phyloP scores from a whole-genome alignment of 768 basidiomycete species.

The Gloeostereum incarnatum region DNA sequence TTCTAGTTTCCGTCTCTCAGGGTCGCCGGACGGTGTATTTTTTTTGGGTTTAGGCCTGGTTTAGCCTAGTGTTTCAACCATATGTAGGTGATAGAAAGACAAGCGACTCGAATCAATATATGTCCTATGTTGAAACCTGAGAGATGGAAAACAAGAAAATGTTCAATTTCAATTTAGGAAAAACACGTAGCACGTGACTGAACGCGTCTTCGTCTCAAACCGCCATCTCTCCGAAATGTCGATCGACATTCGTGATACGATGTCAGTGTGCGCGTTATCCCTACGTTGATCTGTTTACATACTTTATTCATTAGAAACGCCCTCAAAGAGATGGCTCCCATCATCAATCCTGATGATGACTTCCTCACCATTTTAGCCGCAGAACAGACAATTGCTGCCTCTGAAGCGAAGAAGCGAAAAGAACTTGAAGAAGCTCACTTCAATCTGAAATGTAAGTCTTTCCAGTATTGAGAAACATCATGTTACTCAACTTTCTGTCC shows the following conservation, averaged over 20 bases:
- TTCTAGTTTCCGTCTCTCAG: too few species aligned
- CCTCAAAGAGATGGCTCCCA: conserved; percentile 58
- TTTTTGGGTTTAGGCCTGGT: too few species aligned
- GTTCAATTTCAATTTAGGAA: too few species aligned
- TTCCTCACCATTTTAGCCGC: conserved; percentile 66
- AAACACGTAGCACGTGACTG: too few species aligned
- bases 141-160: too few species aligned
- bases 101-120: too few species aligned
- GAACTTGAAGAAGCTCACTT: conserved; percentile 61
- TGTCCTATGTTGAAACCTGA: too few species aligned
- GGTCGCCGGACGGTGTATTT: too few species aligned
- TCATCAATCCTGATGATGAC: conserved; percentile 76
- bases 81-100: too few species aligned
- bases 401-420: conserved; percentile 49
- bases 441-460: conserved; percentile 47
- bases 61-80: too few species aligned
- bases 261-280: conserved; percentile 16
- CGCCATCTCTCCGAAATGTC: too few species aligned
- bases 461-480: background rate
- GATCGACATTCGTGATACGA: conserved; percentile 38
- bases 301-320: conserved; percentile 37
- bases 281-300: background rate
- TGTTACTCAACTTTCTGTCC: conserved; percentile 3
- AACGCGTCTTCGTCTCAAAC: too few species aligned
- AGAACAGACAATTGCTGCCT: conserved; percentile 57